phyloP scores from a whole-genome alignment of 169 alveolate species.

The Toxoplasma gondii region DNA sequence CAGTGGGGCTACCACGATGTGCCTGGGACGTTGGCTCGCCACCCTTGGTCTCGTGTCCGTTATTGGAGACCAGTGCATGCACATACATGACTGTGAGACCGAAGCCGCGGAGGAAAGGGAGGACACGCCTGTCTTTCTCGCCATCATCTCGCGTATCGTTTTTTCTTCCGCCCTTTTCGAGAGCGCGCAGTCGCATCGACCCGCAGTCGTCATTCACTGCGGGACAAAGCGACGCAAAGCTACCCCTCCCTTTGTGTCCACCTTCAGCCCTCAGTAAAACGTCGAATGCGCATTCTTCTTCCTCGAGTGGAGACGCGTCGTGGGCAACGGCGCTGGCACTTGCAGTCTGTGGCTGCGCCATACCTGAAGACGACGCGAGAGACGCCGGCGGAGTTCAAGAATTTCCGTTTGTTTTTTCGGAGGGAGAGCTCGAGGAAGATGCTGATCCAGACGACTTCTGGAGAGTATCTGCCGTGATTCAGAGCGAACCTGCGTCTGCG shows the following conservation, averaged over 20 bases:
- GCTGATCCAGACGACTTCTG: no score
- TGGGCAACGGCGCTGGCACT: not conserved
- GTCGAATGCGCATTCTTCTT: not conserved
- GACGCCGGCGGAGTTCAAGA: not conserved
- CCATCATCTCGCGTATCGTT: not conserved
- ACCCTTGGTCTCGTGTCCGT: no score
- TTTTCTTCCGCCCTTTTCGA: not conserved
- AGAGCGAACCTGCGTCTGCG: no score
- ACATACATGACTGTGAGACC: no score
- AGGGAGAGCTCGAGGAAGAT: no score
- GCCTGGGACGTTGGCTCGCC: no score
- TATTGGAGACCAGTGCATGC: no score
- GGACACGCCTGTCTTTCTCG: no score
- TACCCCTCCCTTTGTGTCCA: not conserved
- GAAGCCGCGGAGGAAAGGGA: no score
- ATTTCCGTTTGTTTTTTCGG: not conserved
- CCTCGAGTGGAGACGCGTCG: not conserved
- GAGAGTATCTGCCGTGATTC: no score
- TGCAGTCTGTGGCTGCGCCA: not conserved
- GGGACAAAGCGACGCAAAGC: not conserved
- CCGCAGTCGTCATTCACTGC: not conserved
- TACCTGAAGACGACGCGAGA: not conserved
- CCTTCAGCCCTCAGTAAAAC: not conserved
- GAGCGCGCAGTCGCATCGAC: not conserved
- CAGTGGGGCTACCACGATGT: no score